Conservation (phyloP, 148 eudicot genomes). For the Rhododendron henanense region DNA sequence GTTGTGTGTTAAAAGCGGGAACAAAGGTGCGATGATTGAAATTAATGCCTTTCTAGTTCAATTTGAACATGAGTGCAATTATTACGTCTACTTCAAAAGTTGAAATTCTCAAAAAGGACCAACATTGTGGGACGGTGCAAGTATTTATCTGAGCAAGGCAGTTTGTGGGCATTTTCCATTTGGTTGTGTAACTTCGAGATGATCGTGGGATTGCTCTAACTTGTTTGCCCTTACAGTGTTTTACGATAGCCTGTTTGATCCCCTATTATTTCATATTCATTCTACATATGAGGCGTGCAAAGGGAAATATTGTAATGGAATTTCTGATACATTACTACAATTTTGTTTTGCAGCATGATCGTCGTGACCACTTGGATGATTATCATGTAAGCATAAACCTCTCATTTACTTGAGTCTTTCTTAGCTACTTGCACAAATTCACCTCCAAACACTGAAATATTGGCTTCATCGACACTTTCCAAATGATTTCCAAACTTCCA, state of each 20-base stretch:
- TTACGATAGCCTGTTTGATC: background rate
- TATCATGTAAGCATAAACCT: constrained; percentile 52
- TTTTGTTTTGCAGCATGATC: constrained; percentile 3
- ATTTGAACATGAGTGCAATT: background rate
- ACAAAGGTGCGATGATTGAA: background rate
- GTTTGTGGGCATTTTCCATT: no score
- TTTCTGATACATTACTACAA: constrained; percentile 5
- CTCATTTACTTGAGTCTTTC: background rate
- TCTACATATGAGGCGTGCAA: background rate
- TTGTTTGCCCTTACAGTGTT: background rate
- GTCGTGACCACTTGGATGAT: constrained; percentile 40
- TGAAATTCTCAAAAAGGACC: background rate
- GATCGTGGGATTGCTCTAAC: background rate
- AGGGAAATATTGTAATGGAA: background rate
- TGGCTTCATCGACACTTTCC: no score
- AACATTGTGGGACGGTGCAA: background rate
- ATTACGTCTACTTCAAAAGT: background rate
- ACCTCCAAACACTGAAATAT: no score
- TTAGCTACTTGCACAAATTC: no score
- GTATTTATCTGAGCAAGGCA: background rate
- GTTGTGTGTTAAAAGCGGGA: background rate
- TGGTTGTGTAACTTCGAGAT: background rate
- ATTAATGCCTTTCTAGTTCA: background rate
- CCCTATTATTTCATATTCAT: background rate
- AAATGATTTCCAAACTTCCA: no score